Conservation (phyloP, 2,329 filamentous ascomycete genomes). For the Teratosphaeria pseudoeucalypti region DNA sequence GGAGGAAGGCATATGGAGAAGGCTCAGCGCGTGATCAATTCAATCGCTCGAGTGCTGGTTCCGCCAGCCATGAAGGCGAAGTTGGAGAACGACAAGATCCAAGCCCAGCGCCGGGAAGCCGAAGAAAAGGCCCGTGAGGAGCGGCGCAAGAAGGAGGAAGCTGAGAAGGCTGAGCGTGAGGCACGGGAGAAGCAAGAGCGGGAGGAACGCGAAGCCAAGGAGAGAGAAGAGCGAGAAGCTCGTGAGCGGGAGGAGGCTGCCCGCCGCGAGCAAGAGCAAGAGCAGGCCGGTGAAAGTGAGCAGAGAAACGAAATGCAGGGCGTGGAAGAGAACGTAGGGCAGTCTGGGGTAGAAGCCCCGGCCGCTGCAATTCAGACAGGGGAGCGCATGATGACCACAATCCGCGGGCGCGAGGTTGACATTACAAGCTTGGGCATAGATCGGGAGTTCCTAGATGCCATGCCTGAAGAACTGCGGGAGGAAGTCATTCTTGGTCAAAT, state of each 20-base stretch:
- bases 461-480: conserved; percentile 93
- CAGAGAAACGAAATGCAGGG: conserved; percentile 56
- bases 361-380: conserved; percentile 35
- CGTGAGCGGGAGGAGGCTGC: conserved; percentile 14
- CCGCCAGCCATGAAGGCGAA: conserved; percentile 77
- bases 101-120: conserved; percentile 54
- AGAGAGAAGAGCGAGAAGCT: conserved; percentile 22
- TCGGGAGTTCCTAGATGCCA: conserved; percentile 83
- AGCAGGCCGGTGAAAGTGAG: conserved; percentile 21
- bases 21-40: conserved; percentile 54
- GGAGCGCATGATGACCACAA: conserved; percentile 58
- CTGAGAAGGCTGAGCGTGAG: conserved; percentile 47
- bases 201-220: conserved; percentile 37
- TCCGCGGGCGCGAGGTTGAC: conserved; percentile 78
- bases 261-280: conserved; percentile 5
- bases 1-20: conserved; percentile 59
- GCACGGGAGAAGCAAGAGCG: conserved; percentile 41
- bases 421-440: conserved; percentile 94
- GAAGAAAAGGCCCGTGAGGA: conserved; percentile 55
- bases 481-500: conserved; percentile 91
- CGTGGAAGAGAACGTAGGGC: conserved; percentile 45
- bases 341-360: conserved; percentile 31
- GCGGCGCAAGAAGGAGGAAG: conserved; percentile 50
- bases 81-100: conserved; percentile 57
- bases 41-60: conserved; percentile 62